phyloP scores from a whole-genome alignment of 805 yeast genomes.

The Ogataea minuta region DNA sequence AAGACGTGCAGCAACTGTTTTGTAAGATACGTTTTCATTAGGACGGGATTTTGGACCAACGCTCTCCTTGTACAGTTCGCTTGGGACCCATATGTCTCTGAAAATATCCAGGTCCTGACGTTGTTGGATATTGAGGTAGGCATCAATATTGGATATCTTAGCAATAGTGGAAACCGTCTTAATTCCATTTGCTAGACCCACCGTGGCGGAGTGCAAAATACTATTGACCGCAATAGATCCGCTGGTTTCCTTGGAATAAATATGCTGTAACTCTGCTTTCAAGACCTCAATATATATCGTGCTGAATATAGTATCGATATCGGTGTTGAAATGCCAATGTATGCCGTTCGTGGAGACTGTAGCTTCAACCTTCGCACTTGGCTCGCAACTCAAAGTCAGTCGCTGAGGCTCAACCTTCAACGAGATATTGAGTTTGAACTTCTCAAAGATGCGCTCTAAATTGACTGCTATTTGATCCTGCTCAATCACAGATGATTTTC shows the following conservation, averaged over 20 bases:
- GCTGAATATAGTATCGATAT: conserved; percentile 39
- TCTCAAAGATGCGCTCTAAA: conserved; percentile 46
- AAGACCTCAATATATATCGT: conserved; percentile 52
- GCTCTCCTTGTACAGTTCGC: conserved; percentile 32
- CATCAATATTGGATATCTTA: conserved; percentile 50
- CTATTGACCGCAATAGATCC: conserved; percentile 58
- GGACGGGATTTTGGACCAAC: conserved; percentile 13
- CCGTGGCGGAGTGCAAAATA: conserved; percentile 46
- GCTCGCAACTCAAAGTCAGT: conserved; percentile 83
- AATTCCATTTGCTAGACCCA: conserved; percentile 39
- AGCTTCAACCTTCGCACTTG: conserved; percentile 90
- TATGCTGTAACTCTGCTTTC: conserved; percentile 78
- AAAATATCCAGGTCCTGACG: conserved; percentile 83
- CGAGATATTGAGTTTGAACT: conserved; percentile 60
- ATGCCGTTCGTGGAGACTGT: conserved; percentile 71
- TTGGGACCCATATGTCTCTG: conserved; percentile 76
- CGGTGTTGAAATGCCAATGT: conserved; percentile 55
- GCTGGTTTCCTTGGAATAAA: conserved; percentile 86
- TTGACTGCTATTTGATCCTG: conserved; percentile 27
- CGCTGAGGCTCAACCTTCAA: conserved; percentile 70
- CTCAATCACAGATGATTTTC: not conserved
- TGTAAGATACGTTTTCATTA: conserved; percentile 8
- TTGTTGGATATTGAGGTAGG: conserved; percentile 77
- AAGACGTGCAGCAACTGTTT: conserved; percentile 45
- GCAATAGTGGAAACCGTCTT: conserved; percentile 48